These are phyloP conservation scores for Coemansia sp. DNA, from an alignment of 192 early-diverging fungal species.

Conservation along the genomic window DNA sequence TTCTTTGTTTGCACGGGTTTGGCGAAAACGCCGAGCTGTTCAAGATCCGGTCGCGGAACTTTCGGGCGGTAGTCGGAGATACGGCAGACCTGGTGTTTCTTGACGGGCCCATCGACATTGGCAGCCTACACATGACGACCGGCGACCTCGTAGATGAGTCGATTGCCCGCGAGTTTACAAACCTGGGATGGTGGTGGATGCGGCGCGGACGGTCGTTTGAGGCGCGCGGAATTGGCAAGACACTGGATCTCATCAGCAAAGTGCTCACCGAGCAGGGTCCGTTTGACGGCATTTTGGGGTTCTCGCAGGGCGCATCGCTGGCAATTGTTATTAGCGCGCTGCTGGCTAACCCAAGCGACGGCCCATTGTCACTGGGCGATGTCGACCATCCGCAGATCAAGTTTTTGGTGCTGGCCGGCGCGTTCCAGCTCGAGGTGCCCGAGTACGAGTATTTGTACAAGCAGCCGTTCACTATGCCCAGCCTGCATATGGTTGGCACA, in stretches of 20 bases:
- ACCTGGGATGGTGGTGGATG: constrained; percentile 52
- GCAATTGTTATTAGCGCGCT: constrained; percentile 26
- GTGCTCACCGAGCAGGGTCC: constrained; percentile 47
- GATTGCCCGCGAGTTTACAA: constrained; percentile 26
- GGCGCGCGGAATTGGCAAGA: constrained; percentile 33
- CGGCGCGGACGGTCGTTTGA: constrained; percentile 31
- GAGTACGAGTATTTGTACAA: constrained; percentile 27
- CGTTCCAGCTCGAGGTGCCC: constrained; percentile 24
- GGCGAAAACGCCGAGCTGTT: constrained; percentile 48
- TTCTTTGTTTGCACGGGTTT: constrained; percentile 51
- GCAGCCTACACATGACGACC: constrained; percentile 29
- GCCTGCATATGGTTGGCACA: constrained; percentile 39
- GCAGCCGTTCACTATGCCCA: constrained; percentile 14
- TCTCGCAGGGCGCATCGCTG: constrained; percentile 49
- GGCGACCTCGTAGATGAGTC: constrained; percentile 13
- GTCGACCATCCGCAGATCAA: constrained; percentile 41
- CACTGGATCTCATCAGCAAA: constrained; percentile 17
- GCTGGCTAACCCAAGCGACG: constrained; percentile 14
- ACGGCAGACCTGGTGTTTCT: constrained; percentile 41
- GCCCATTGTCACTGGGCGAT: constrained; percentile 16
- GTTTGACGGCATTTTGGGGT: constrained; percentile 49
- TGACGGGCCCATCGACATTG: constrained; percentile 41
- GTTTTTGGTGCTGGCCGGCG: constrained; percentile 42
- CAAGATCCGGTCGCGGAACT: constrained; percentile 38
- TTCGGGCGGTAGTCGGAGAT: constrained; percentile 31